Percentiles rank a stretch among this genome's conserved stretches.
These are phyloP conservation scores for Cystobasidium pallidum DNA, from an alignment of 1,284 basidiomycete species.

Conservation along the genomic window DNA sequence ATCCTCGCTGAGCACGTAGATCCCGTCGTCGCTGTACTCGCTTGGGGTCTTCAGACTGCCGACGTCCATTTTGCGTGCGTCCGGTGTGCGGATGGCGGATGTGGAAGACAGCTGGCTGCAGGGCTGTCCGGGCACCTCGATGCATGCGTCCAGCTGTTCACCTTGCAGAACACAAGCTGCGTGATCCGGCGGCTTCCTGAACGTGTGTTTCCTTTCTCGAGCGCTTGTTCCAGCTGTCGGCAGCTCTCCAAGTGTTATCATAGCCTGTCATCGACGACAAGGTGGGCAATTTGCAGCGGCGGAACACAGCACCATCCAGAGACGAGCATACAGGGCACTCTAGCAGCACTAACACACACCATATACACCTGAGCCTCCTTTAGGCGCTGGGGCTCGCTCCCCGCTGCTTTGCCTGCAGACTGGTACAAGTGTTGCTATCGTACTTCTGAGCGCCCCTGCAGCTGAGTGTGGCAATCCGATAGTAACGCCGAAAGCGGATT, in stretches of 20 bases:
- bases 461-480: no score
- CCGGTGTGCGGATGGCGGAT: no score
- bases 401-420: not conserved
- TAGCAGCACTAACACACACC: not conserved
- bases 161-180: no score
- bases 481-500: no score
- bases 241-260: not conserved
- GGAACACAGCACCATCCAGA: not conserved
- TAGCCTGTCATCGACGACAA: no score
- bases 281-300: not conserved
- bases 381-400: not conserved
- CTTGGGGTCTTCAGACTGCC: slow-evolving; percentile 8
- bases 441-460: no score
- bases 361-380: not conserved
- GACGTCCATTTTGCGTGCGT: slow-evolving; percentile 10
- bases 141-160: not conserved
- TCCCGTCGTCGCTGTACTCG: slow-evolving; percentile 33
- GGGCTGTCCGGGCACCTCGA: not conserved
- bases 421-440: not conserved
- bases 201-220: no score
- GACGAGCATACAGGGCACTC: not conserved
- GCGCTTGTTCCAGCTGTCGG: no score
- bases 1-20: slow-evolving; percentile 37
- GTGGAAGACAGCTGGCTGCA: not conserved
- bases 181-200: no score